Evolutionary conservation across 306 rosid species (phyloP), one percentile per base, ranked within the genome.

Genomic region (Rubus idaeus): DNA sequence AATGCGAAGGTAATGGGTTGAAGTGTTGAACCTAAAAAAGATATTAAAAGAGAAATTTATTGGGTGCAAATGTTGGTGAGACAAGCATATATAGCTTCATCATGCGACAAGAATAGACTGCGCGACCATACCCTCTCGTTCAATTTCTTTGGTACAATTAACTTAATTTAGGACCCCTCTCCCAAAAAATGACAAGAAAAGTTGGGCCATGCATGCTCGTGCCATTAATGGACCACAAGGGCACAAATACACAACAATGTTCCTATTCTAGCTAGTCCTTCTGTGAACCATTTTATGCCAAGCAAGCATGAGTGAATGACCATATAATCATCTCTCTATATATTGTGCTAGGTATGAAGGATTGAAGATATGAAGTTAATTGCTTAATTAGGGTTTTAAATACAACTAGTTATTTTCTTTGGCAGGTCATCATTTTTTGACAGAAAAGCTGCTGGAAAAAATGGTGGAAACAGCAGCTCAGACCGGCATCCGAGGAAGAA

Each of bases 401-500:
- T 23, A 10, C 41, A 12, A 23, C 6, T 60, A 6, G 5, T 51
- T 2, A 11, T 23, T 39, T 55, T 3, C 42, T 44, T 10, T 78
- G 77, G 87, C 91, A 95, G 99, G 99, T 18, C 99, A 92, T 75
- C 86, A 86, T 78, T 74, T 92, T 69, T 75, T 95, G 44, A 95
- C 99, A 45, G 93, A 92, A 78, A 84, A 82, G 89, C 83, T 95
- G 56, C n/a, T 91, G 68, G 97, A 95, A 60, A 95, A 87, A 81
- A 87, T 95, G 96, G 84, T 91, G 85, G 92, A 88, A 71, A 90
- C 96, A 10, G 94, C 98, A 77, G 88, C 90, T 64, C 82, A 79
- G 71, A 91, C 92, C 30, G 97, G 96, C n/a, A 87, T 91, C 62
- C 82, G 89, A 87, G 97, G 99, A 83, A 92, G 96, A 81, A 95